Evolutionary conservation across 2,329 filamentous ascomycete genomes (phyloP).

Genomic region (Colletotrichum cereale): DNA sequence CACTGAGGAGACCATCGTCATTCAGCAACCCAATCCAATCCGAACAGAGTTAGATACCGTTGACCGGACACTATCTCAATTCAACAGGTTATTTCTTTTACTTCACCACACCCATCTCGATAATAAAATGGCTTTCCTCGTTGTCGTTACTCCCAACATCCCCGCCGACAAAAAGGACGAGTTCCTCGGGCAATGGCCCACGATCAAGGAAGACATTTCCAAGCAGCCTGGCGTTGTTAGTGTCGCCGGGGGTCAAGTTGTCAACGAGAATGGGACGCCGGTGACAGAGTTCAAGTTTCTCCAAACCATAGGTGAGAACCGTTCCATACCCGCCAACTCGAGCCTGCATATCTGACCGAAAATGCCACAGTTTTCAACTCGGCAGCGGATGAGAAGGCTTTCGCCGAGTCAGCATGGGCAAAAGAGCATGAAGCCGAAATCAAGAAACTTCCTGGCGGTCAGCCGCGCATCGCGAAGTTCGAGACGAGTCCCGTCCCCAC

Average conservation of each 20-base stretch:
- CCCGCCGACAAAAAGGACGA: constrained; percentile 35
- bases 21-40: neutral
- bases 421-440: constrained; percentile 20
- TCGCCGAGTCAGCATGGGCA: constrained; percentile 26
- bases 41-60: neutral
- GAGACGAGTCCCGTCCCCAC: constrained; percentile 8
- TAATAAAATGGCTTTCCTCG: constrained; percentile 35
- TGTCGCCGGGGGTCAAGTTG: constrained; percentile 18
- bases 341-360: neutral
- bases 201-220: constrained; percentile 19
- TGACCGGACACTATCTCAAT: neutral
- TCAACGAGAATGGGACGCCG: constrained; percentile 16
- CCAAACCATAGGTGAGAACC: constrained; percentile 14
- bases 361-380: constrained; percentile 17
- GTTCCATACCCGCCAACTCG: no score
- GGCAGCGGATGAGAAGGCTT: constrained; percentile 21
- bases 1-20: fast-evolving
- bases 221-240: constrained; percentile 29
- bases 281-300: constrained; percentile 37
- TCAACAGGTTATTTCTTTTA: neutral
- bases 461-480: constrained; percentile 31
- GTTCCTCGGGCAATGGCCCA: constrained; percentile 28
- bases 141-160: constrained; percentile 19
- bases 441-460: neutral
- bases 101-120: neutral